A percentile compares a stretch with the other conserved stretches of the same genome.
Evolutionary conservation across 345 rosid species (phyloP).

Genomic region (Chamaenerion angustifolium): DNA sequence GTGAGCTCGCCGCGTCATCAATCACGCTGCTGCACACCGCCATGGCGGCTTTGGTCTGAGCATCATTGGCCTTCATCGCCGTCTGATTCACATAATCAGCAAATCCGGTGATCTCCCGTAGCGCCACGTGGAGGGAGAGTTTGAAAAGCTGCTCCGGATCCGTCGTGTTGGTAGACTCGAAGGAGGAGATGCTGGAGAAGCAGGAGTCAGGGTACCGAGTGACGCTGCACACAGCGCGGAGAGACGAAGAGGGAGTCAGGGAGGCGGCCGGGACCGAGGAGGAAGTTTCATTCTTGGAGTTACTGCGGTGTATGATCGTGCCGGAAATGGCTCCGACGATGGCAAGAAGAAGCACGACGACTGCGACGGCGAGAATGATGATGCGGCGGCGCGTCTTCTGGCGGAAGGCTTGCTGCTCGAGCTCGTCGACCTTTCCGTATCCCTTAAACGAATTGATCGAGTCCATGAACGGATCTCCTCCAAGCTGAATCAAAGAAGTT

Average conservation of each 20-base stretch:
- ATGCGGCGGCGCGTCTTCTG: slow-evolving; percentile 9
- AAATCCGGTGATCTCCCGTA: slow-evolving; percentile 26
- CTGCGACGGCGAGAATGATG: slow-evolving; percentile 6
- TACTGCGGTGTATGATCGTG: neutral
- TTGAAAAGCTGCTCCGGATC: slow-evolving; percentile 32
- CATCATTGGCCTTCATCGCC: slow-evolving; percentile 4
- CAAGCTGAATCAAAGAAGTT: too few species aligned
- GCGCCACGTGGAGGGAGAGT: slow-evolving; percentile 39
- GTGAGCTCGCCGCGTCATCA: slow-evolving; percentile 12
- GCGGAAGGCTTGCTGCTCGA: slow-evolving; percentile 11
- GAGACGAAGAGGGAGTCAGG: slow-evolving; percentile 7
- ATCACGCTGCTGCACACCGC: slow-evolving; percentile 12
- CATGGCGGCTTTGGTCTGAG: slow-evolving; percentile 11
- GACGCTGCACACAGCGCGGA: slow-evolving; percentile 13
- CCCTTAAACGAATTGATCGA: slow-evolving; percentile 6
- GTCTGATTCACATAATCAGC: slow-evolving; percentile 23
- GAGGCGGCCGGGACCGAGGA: neutral
- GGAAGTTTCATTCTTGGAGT: neutral
- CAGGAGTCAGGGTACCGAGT: slow-evolving; percentile 18
- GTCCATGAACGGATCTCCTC: too few species aligned
- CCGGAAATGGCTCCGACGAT: slow-evolving; percentile 6
- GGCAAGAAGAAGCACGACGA: slow-evolving; percentile 8
- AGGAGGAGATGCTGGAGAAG: slow-evolving; percentile 15
- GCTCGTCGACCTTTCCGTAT: slow-evolving; percentile 9
- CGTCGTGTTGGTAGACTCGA: slow-evolving; percentile 7